Evolutionary conservation across 2,329 filamentous ascomycete genomes (phyloP).

Genomic region (Fusarium paranaense): DNA sequence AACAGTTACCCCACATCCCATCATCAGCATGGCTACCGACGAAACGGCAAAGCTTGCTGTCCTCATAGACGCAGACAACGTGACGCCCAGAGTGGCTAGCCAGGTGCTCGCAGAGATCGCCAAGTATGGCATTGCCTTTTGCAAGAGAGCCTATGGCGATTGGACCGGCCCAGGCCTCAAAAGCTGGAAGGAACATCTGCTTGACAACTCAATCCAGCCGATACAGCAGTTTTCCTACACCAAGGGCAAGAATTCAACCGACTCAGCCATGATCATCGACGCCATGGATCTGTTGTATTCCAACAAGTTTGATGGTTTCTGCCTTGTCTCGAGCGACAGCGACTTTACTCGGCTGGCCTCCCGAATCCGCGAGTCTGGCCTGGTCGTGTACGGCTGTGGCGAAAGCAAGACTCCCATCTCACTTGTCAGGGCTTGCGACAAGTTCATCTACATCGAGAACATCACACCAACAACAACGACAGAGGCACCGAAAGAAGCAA

Average conservation of each 20-base stretch:
- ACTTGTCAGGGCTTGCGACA: conserved; percentile 49
- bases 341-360: conserved; percentile 52
- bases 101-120: conserved; percentile 46
- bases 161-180: conserved; percentile 45
- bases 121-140: conserved; percentile 48
- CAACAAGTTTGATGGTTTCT: conserved; percentile 48
- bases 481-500: neutral
- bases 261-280: conserved; percentile 52
- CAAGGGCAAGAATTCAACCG: conserved; percentile 50
- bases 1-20: no score
- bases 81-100: conserved; percentile 27
- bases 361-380: conserved; percentile 44
- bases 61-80: conserved; percentile 51
- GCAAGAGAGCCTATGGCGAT: conserved; percentile 50
- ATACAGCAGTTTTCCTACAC: conserved; percentile 54
- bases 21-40: neutral
- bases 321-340: conserved; percentile 51
- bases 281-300: conserved; percentile 53
- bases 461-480: neutral
- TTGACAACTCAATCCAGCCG: conserved; percentile 49
- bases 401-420: conserved; percentile 48
- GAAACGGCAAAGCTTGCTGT: conserved; percentile 44
- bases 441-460: conserved; percentile 48
- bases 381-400: conserved; percentile 48
- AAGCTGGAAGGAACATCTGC: conserved; percentile 48